Evolutionary conservation across 208 protist genomes (phyloP), one percentile per base, ranked within the genome.

Genomic region (Leishmania turanica): DNA sequence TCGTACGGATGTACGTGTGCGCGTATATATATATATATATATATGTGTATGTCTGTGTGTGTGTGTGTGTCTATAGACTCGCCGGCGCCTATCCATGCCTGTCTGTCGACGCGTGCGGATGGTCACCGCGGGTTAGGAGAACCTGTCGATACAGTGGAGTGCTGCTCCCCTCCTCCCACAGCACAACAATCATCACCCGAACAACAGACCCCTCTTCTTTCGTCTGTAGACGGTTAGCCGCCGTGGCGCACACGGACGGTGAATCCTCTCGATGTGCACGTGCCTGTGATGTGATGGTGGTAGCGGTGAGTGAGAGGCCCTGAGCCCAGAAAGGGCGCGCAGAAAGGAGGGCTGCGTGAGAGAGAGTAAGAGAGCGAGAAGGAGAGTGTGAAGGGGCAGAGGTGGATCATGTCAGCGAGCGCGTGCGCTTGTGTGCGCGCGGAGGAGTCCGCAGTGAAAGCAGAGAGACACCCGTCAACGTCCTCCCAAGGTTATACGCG

Each of bases 1-100:
- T 6, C 1, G 47, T 84, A 45, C 76, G 72, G 19, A 27, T 72
- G 17, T 62, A 40, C 51, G 53, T 77, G 40, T 81, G 42, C 56
- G 31, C 37, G 19, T 65, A 17, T 84, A n/a, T 65, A n/a, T 84
- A 64, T 65, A 19, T n/a, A 42, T n/a, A 42, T 42, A 42, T 42
- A 3, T 42, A 42, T 42, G 5, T 68, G 17, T 62, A 31, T n/a
- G 40, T 78, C n/a, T 68, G 58, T 78, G 49, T 75, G 75, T 84
- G 19, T 76, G 27, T 71, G 54, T 66, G 49, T 60, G 19, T 13
- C n/a, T 60, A 13, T 70, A n/a, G 27, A 27, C n/a, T 24, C 8
- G 17, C 13, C 19, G 1, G 5, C 3, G 27, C 6, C 45, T 49
- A 49, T 49, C 0, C 45, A 49, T 11, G 45, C 45, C 45, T 49